Percentiles rank a stretch among this genome's conserved stretches.
Conservation (phyloP, 2,329 filamentous ascomycete species). For the Fusarium praegraminearum region DNA sequence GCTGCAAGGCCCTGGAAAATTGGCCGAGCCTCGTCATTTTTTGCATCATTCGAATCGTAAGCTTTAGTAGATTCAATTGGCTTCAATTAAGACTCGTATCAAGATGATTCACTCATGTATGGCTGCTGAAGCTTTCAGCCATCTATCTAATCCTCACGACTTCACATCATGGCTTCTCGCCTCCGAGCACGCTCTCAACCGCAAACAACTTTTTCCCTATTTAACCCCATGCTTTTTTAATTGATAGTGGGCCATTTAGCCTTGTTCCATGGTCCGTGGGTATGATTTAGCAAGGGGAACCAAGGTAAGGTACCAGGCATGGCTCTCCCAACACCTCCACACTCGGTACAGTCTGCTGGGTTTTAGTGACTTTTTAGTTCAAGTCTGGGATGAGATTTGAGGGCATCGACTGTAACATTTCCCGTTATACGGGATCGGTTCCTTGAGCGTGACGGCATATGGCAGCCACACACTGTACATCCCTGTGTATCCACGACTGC, state of each 20-base stretch:
- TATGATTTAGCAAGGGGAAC: constrained; percentile 36
- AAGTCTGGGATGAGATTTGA: constrained; percentile 29
- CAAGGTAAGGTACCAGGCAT: constrained; percentile 45
- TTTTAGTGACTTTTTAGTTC: constrained; percentile 40
- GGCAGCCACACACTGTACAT: constrained; percentile 34
- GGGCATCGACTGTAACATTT: constrained; percentile 21
- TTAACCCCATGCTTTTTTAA: constrained; percentile 41
- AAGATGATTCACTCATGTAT: neutral
- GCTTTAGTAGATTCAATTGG: constrained; percentile 35
- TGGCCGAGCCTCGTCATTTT: constrained; percentile 34
- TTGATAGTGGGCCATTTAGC: constrained; percentile 30
- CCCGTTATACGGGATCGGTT: constrained; percentile 21
- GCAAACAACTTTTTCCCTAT: constrained; percentile 34
- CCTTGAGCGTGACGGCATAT: constrained; percentile 45
- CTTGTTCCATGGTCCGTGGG: constrained; percentile 31
- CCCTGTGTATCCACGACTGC: constrained; percentile 35
- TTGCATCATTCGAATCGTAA: constrained; percentile 26
- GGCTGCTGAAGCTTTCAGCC: constrained; percentile 4
- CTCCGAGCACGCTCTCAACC: constrained; percentile 36
- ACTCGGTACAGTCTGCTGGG: constrained; percentile 36
- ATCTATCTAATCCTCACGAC: constrained; percentile 47
- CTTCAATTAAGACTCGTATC: constrained; percentile 34
- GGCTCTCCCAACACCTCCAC: constrained; percentile 41
- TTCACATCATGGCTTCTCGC: constrained; percentile 31
- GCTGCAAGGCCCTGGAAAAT: constrained; percentile 40